Conservation (phyloP, 345 rosid genomes). For the Eucalyptus sp. region DNA sequence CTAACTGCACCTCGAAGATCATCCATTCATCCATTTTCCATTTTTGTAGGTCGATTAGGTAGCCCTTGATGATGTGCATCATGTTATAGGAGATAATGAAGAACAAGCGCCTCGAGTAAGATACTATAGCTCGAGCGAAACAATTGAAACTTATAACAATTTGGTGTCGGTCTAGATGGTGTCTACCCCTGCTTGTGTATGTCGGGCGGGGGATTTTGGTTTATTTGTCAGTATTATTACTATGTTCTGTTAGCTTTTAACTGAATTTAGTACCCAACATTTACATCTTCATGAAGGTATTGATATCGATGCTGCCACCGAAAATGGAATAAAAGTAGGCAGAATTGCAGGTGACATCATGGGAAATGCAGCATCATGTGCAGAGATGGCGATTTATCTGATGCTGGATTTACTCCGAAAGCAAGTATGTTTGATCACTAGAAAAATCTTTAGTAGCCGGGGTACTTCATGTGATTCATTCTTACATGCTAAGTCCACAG, state of each 20-base stretch:
- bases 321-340: constrained; percentile 61
- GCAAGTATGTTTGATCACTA: constrained; percentile 1
- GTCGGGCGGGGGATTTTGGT: fast-evolving
- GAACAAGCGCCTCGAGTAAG: constrained; percentile 42
- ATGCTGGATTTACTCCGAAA: constrained; percentile 67
- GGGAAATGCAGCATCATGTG: constrained; percentile 79
- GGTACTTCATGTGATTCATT: background rate
- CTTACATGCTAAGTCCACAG: background rate
- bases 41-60: constrained; percentile 49
- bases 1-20: background rate
- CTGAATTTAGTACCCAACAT: background rate
- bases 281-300: constrained; percentile 35
- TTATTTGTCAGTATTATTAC: no score
- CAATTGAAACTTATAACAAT: constrained; percentile 71
- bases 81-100: constrained; percentile 33
- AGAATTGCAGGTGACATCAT: constrained; percentile 54
- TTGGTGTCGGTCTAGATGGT: constrained; percentile 87
- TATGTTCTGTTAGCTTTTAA: background rate
- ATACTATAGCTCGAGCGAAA: constrained; percentile 36
- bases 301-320: constrained; percentile 71
- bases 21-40: background rate
- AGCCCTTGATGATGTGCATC: constrained; percentile 40
- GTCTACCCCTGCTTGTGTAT: background rate
- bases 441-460: background rate
- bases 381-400: constrained; percentile 72